A percentile compares a stretch with the other conserved stretches of the same genome.
These are phyloP conservation scores for Jamesozyma hellenica DNA, from an alignment of 805 yeast genomes.

Conservation along the genomic window DNA sequence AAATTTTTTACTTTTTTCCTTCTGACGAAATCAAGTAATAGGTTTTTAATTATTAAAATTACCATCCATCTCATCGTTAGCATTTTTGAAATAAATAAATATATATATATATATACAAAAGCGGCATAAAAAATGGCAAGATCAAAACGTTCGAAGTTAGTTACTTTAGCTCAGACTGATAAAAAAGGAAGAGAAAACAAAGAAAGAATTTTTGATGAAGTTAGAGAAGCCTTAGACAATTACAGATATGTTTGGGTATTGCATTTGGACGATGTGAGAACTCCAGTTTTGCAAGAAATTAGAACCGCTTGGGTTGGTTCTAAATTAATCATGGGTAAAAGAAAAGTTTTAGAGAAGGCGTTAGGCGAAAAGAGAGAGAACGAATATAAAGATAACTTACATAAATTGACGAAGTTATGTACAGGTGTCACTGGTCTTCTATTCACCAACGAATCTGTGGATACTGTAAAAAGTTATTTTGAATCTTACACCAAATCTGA, in stretches of 20 bases:
- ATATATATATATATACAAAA: too few species aligned
- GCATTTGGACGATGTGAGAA: constrained; percentile 83
- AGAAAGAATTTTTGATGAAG: constrained; percentile 81
- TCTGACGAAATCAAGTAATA: too few species aligned
- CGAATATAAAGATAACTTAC: constrained; percentile 80
- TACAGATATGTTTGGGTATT: constrained; percentile 77
- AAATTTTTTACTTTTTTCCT: too few species aligned
- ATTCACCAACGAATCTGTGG: constrained; percentile 80
- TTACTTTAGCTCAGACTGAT: constrained; percentile 90
- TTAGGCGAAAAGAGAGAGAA: constrained; percentile 80
- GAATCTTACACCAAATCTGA: constrained; percentile 67
- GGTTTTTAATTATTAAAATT: too few species aligned
- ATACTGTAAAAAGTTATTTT: constrained; percentile 86
- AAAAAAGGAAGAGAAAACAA: constrained; percentile 92
- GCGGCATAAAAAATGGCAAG: constrained; percentile 62
- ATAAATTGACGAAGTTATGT: constrained; percentile 51
- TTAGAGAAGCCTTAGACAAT: constrained; percentile 70
- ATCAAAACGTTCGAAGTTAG: constrained; percentile 92
- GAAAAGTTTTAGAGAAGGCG: constrained; percentile 87
- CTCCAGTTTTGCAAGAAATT: constrained; percentile 88
- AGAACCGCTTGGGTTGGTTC: constrained; percentile 91
- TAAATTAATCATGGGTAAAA: constrained; percentile 79
- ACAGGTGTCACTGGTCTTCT: constrained; percentile 79
- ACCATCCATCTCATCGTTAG: too few species aligned
- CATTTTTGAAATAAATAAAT: too few species aligned